These are phyloP conservation scores for Rhazya stricta DNA, from an alignment of 257 asterid species.

Conservation along the genomic window DNA sequence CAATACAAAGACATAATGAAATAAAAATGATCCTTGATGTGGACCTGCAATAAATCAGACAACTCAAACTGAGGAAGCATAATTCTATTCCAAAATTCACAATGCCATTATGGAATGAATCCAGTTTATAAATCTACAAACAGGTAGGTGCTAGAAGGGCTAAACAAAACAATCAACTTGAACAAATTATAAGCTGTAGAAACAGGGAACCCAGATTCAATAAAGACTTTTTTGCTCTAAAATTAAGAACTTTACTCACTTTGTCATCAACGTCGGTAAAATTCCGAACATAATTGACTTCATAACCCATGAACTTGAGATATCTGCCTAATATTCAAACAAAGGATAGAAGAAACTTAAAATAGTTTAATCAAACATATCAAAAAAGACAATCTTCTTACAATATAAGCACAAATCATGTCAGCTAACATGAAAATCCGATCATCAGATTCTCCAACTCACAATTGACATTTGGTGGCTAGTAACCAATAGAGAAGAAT, in stretches of 20 bases:
- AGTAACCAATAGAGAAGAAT: not conserved
- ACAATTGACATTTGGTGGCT: not conserved
- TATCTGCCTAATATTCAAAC: constrained; percentile 70
- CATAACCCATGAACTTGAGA: constrained; percentile 84
- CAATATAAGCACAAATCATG: not conserved
- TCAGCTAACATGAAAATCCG: not conserved
- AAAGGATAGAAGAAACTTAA: constrained; percentile 20
- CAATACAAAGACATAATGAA: not conserved
- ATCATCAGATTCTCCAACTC: not conserved
- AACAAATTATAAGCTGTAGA: not conserved
- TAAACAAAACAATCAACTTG: not conserved
- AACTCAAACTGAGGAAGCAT: not conserved
- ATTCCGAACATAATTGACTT: constrained; percentile 88
- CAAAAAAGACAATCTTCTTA: not conserved
- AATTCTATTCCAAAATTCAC: not conserved
- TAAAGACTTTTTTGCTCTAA: constrained; percentile 1
- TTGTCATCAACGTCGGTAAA: constrained; percentile 98
- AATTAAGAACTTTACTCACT: constrained; percentile 36
- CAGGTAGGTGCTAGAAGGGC: not conserved
- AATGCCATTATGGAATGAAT: not conserved
- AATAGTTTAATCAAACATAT: constrained; percentile 18
- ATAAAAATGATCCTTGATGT: not conserved
- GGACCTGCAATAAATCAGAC: not conserved
- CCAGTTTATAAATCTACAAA: not conserved
- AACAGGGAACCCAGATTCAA: not conserved